Percentiles rank a stretch among this genome's conserved stretches.
Evolutionary conservation across 2,329 filamentous ascomycete genomes (phyloP).

Genomic region (Talaromyces islandicus): DNA sequence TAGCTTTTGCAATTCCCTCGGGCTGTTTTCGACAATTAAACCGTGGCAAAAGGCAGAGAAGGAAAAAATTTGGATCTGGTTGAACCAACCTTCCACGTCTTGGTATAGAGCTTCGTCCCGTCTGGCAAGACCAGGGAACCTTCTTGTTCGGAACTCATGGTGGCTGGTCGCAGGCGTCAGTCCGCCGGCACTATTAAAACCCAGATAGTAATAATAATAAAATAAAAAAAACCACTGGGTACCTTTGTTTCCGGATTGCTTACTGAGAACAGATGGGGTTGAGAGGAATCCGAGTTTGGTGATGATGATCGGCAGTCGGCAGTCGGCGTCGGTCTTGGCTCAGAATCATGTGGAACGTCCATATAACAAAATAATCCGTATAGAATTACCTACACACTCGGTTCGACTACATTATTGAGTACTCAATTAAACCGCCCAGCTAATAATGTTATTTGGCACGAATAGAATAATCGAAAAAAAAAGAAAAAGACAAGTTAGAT

Average conservation of each 20-base stretch:
- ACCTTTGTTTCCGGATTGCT: not conserved
- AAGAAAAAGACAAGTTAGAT: not conserved
- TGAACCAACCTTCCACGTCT: conserved; percentile 53
- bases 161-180: not conserved
- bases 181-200: not conserved
- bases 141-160: conserved; percentile 42
- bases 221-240: no score
- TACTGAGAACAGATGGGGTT: not conserved
- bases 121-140: conserved; percentile 47
- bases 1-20: conserved; percentile 52
- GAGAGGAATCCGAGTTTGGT: not conserved
- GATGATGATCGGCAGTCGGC: no score
- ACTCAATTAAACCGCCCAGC: not conserved
- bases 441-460: not conserved
- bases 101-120: conserved; percentile 53
- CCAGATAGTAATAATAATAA: conserved; percentile 5
- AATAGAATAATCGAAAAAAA: not conserved
- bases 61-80: not conserved
- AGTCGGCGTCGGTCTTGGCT: not conserved
- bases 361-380: no score
- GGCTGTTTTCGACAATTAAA: not conserved
- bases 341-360: not conserved
- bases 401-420: no score
- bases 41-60: not conserved
- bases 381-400: no score